Conservation (phyloP, 257 asterid species). For the Coffea canephora region DNA sequence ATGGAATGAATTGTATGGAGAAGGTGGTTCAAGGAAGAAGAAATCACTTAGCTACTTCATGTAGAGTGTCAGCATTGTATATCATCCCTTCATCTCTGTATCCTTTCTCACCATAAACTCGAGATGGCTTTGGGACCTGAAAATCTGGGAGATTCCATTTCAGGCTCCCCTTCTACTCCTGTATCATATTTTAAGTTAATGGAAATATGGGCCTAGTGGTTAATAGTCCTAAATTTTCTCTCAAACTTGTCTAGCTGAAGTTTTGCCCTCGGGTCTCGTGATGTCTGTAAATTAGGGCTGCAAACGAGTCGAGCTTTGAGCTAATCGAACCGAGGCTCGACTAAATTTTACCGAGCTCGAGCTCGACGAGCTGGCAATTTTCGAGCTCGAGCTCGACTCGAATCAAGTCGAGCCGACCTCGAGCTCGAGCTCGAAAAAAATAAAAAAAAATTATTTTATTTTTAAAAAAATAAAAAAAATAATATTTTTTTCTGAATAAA, state of each 20-base stretch:
- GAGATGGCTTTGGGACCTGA: slow-evolving; percentile 12
- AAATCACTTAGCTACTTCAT: slow-evolving; percentile 51
- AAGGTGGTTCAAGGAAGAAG: slow-evolving; percentile 55
- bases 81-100: slow-evolving; percentile 9
- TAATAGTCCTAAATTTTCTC: neutral
- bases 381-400: too few relatives aligned
- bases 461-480: too few relatives aligned
- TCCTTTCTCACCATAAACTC: slow-evolving; percentile 2
- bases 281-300: slow-evolving; percentile 3
- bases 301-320: too few relatives aligned
- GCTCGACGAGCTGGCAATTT: too few relatives aligned
- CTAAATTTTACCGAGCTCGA: too few relatives aligned
- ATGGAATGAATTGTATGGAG: slow-evolving; percentile 56
- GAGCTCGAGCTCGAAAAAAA: too few relatives aligned
- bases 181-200: neutral
- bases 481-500: too few relatives aligned
- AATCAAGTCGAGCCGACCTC: too few relatives aligned
- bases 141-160: slow-evolving; percentile 8
- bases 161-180: slow-evolving; percentile 11
- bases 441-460: too few relatives aligned
- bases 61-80: slow-evolving; percentile 32
- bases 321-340: too few relatives aligned
- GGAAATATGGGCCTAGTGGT: neutral
- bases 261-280: neutral
- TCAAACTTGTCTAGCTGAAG: neutral